Percentiles rank a stretch among this genome's conserved stretches.
phyloP scores from a whole-genome alignment of 257 asterid genomes.

The Solanum medicagineum region DNA sequence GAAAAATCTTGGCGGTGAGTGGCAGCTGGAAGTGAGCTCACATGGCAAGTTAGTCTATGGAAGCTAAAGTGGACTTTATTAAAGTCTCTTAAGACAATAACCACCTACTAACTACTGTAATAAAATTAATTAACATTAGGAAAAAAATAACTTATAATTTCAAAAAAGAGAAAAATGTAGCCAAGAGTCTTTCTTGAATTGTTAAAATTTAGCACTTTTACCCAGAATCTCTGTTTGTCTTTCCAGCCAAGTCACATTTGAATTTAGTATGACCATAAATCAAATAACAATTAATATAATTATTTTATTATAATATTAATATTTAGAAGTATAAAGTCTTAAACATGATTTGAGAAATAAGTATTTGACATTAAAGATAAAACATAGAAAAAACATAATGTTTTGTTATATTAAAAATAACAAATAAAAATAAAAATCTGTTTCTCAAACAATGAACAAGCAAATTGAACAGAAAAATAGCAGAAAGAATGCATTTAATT shows the following conservation, averaged over 20 bases:
- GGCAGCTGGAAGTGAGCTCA: conserved; percentile 6
- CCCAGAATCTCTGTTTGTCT: background rate
- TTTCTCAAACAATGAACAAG: too few species aligned
- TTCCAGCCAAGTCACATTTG: background rate
- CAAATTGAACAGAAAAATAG: too few species aligned
- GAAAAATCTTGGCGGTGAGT: conserved; percentile 9
- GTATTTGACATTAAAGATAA: too few species aligned
- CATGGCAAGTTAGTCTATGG: background rate
- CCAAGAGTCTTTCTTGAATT: background rate
- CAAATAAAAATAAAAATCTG: too few species aligned
- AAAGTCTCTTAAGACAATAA: conserved; percentile 1
- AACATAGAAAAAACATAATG: too few species aligned
- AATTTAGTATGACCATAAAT: too few species aligned
- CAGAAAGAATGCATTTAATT: background rate
- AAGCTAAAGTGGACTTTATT: conserved; percentile 9
- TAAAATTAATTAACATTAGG: background rate
- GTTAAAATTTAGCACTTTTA: background rate
- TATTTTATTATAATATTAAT: too few species aligned
- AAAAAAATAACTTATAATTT: background rate
- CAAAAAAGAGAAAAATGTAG: background rate
- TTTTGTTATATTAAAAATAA: too few species aligned
- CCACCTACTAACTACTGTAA: background rate
- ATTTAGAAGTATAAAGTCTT: too few species aligned
- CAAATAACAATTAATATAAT: too few species aligned
- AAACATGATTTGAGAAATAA: too few species aligned